Base-by-base conservation (phyloP, 441 rosid genomes). In the Raphanus hybrid region DNA sequence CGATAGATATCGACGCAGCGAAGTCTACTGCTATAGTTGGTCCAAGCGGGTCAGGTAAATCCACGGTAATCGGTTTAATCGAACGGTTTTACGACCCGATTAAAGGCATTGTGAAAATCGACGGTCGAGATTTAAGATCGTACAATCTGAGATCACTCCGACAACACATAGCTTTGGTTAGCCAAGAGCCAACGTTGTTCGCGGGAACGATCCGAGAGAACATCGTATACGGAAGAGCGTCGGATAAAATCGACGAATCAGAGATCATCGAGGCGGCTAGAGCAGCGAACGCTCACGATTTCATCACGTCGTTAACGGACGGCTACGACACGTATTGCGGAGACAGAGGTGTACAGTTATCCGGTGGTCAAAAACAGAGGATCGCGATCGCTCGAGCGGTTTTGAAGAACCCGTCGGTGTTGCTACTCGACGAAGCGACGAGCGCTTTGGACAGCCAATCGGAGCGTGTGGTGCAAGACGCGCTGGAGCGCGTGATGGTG, bases 301-400 rank as follows among this genome's bases (percentile, higher is more conserved):
- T 92, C 72, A 87, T 92, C 4, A 60, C 90, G 0, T 86, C 87
- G 1, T 45, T 89, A 23, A 64, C 81, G 0, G 84, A 87, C 0
- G 96, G 98, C 0, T 92, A 92, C 0, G 85, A 86, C 20, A 87
- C 98, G 0, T 76, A 66, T 76, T 89, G 96, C 0, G 94, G 94
- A 11, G 86, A 92, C 20, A 84, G 81, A 11, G 98, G 96, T 32
- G 64, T 87, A 62, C 98, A 90, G 4, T 66, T 91, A 5, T 92
- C 98, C 0, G 96, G 98, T 3, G 96, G 98, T 0, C 97, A 89
- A 10, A 92, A 88, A 74, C 96, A 92, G 15, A 80, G 96, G 0
- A 82, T 91, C 6, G 98, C 94, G 0, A 89, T 92, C 2, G 96
- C 94, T 2, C 74, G 93, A 0, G 96, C 98, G 1, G 83, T 92